These are phyloP conservation scores for Russula sp. DNA, from an alignment of 768 basidiomycete genomes.

Conservation along the genomic window DNA sequence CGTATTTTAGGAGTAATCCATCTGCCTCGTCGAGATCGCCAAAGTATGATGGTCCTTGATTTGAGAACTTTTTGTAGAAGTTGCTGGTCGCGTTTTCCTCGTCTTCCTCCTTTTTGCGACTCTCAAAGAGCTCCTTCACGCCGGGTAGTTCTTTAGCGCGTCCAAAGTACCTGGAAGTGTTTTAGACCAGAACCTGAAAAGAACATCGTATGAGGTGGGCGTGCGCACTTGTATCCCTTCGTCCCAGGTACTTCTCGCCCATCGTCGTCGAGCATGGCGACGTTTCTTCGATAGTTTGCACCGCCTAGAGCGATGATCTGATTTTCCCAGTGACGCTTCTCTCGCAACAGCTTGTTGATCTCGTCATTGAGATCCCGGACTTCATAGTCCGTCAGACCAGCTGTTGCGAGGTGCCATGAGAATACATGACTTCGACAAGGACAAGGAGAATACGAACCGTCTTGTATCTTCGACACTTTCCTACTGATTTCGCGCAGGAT, in stretches of 20 bases:
- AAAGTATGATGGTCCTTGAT: slow-evolving; percentile 83
- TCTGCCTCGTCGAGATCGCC: slow-evolving; percentile 84
- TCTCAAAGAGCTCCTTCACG: slow-evolving; percentile 89
- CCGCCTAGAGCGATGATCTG: slow-evolving; percentile 95
- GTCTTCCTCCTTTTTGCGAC: slow-evolving; percentile 77
- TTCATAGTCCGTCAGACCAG: slow-evolving; percentile 91
- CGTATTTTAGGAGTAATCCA: slow-evolving; percentile 60
- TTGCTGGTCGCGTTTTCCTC: slow-evolving; percentile 75
- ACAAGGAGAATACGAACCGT: slow-evolving; percentile 45
- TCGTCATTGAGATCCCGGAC: slow-evolving; percentile 95
- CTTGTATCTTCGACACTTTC: slow-evolving; percentile 98
- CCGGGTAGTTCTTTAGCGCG: slow-evolving; percentile 94
- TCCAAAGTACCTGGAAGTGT: slow-evolving; percentile 77
- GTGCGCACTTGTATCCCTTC: slow-evolving; percentile 85
- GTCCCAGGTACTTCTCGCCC: slow-evolving; percentile 95
- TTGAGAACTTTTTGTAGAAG: slow-evolving; percentile 82
- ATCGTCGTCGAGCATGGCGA: slow-evolving; percentile 90
- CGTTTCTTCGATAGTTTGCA: slow-evolving; percentile 91
- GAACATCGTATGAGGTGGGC: too few relatives aligned
- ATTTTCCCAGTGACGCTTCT: slow-evolving; percentile 97
- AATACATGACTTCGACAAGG: neutral
- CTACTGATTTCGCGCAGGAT: slow-evolving; percentile 89
- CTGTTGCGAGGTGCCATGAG: slow-evolving; percentile 33
- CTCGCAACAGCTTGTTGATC: slow-evolving; percentile 91
- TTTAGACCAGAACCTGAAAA: neutral